phyloP scores from a whole-genome alignment of 345 rosid genomes.

The Acer negundo region DNA sequence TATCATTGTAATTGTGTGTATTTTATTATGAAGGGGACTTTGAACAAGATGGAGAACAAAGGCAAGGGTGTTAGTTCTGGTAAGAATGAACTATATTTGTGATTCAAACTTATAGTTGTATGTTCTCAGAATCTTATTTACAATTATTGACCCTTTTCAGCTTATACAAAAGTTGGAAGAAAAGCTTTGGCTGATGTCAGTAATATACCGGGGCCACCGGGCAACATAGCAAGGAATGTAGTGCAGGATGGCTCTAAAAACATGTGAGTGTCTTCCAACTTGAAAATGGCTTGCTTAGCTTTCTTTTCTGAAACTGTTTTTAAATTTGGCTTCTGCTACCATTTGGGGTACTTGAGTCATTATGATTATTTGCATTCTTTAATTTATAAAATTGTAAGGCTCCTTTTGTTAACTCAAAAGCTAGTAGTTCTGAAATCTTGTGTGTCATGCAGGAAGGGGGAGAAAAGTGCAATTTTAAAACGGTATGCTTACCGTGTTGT shows the following conservation, averaged over 20 bases:
- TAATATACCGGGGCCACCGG: constrained; percentile 51
- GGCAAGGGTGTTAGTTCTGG: constrained; percentile 39
- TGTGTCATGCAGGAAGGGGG: constrained; percentile 38
- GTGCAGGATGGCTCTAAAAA: constrained; percentile 51
- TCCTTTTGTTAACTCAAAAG: neutral
- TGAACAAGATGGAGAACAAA: constrained; percentile 40
- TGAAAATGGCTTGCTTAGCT: neutral
- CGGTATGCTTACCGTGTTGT: constrained; percentile 28
- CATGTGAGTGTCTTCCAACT: constrained; percentile 45
- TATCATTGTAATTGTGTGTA: neutral
- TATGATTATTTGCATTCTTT: constrained; percentile 13
- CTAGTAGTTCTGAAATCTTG: constrained; percentile 2
- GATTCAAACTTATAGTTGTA: neutral
- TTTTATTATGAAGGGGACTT: constrained; percentile 39
- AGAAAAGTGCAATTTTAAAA: constrained; percentile 20
- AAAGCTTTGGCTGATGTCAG: constrained; percentile 80
- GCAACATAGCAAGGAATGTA: constrained; percentile 29
- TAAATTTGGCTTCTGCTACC: neutral
- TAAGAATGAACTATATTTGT: constrained; percentile 27
- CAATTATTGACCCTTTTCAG: constrained; percentile 33
- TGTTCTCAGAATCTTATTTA: constrained; percentile 8
- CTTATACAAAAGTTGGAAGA: constrained; percentile 48
- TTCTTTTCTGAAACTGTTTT: neutral
- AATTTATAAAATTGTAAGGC: neutral
- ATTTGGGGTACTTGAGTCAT: neutral